Evolutionary conservation across 2,329 filamentous ascomycete species (phyloP).

Genomic region (Alternaria gaisen): DNA sequence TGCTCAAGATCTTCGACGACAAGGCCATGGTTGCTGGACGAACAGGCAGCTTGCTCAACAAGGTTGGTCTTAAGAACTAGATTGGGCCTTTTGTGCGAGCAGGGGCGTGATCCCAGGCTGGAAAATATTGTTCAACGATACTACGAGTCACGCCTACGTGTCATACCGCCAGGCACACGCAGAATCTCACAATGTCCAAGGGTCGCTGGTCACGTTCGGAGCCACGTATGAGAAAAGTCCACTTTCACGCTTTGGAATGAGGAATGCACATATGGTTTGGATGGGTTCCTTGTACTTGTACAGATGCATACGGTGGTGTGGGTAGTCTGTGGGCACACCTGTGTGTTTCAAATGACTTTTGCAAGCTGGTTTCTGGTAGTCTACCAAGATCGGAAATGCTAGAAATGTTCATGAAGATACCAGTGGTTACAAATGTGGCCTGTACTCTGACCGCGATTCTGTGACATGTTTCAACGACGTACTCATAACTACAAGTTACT

Average conservation of each 20-base stretch:
- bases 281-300: slow-evolving; percentile 39
- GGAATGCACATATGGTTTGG: slow-evolving; percentile 28
- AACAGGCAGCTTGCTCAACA: slow-evolving; percentile 59
- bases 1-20: slow-evolving; percentile 83
- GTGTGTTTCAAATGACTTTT: slow-evolving; percentile 3
- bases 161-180: slow-evolving; percentile 3
- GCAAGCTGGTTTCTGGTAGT: slow-evolving; percentile 1
- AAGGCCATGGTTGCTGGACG: slow-evolving; percentile 51
- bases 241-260: slow-evolving; percentile 23
- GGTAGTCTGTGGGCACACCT: slow-evolving; percentile 6
- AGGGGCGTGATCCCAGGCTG: not conserved
- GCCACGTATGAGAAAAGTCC: slow-evolving; percentile 11
- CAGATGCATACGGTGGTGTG: slow-evolving; percentile 25
- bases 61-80: slow-evolving; percentile 64
- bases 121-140: slow-evolving; percentile 7
- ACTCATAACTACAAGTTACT: not conserved
- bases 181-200: not conserved
- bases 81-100: not conserved
- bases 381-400: slow-evolving; percentile 8
- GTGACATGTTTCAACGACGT: not conserved
- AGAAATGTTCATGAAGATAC: slow-evolving; percentile 9
- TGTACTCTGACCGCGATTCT: not conserved
- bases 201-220: slow-evolving; percentile 4
- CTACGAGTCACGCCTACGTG: slow-evolving; percentile 13
- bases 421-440: not conserved